Conservation (phyloP, 106 monocot species). For the Posidonia australis region DNA sequence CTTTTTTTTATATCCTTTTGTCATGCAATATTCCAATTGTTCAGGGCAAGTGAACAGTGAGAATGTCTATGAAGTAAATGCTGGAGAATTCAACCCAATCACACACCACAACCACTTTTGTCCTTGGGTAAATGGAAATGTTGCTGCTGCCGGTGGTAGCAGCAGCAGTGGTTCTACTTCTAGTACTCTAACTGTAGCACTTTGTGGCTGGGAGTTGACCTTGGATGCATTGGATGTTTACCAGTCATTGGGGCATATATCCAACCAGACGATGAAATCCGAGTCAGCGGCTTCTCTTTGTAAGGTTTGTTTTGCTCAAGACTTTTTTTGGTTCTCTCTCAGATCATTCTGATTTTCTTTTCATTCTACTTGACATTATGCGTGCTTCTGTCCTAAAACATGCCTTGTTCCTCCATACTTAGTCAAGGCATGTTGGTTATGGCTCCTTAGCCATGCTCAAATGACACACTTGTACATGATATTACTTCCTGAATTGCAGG, state of each 20-base stretch:
- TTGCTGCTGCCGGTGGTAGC: constrained; percentile 68
- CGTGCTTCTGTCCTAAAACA: background rate
- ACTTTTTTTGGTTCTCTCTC: background rate
- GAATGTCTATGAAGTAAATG: constrained; percentile 48
- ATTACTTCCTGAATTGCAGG: constrained; percentile 22
- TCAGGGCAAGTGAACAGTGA: constrained; percentile 57
- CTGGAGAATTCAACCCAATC: constrained; percentile 78
- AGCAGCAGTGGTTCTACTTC: constrained; percentile 36
- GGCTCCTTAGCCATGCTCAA: no score
- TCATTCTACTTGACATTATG: background rate
- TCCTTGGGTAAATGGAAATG: constrained; percentile 92
- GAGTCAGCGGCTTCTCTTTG: constrained; percentile 96
- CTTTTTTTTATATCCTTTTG: no score
- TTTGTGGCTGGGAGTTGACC: constrained; percentile 90
- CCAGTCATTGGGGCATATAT: constrained; percentile 52
- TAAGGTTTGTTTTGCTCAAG: constrained; percentile 36
- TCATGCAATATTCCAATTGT: background rate
- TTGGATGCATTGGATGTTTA: constrained; percentile 80
- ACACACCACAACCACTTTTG: constrained; percentile 55
- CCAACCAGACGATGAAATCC: constrained; percentile 67
- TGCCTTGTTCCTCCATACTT: no score
- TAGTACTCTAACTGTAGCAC: constrained; percentile 23
- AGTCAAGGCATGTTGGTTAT: no score
- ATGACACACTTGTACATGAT: background rate
- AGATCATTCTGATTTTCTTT: background rate